Percentiles rank a stretch among this genome's conserved stretches.
Evolutionary conservation across 2,329 filamentous ascomycete genomes (phyloP).

Genomic region (Aureobasidium vineae): DNA sequence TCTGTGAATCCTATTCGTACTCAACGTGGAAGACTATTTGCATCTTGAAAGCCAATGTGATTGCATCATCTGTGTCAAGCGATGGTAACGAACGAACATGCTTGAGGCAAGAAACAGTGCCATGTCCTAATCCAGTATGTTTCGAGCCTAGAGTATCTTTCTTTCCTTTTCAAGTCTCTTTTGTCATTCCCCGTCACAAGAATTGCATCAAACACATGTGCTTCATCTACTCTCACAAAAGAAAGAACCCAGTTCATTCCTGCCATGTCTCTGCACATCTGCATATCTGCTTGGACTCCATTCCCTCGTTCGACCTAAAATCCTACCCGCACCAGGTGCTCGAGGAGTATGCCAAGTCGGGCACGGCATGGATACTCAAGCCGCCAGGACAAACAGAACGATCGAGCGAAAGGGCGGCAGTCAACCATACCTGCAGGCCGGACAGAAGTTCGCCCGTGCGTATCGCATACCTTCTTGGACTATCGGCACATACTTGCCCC

Average conservation of each 20-base stretch:
- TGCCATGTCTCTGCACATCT: too few species aligned
- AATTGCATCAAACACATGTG: neutral
- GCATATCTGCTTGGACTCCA: too few species aligned
- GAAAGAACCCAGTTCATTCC: neutral
- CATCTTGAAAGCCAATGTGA: neutral
- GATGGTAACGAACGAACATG: neutral
- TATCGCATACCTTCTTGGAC: too few species aligned
- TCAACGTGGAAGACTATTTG: neutral
- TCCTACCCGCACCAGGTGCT: too few species aligned
- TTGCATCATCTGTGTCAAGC: neutral
- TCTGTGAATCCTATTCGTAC: neutral
- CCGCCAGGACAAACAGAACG: too few species aligned
- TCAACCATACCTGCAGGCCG: too few species aligned
- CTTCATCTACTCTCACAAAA: neutral
- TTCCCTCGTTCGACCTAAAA: too few species aligned
- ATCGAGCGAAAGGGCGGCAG: too few species aligned
- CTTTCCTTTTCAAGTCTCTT: neutral
- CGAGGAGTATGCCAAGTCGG: too few species aligned
- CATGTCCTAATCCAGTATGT: neutral
- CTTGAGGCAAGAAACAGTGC: neutral
- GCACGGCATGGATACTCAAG: too few species aligned
- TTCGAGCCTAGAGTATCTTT: neutral
- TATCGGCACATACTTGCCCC: too few species aligned
- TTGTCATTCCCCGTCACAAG: neutral
- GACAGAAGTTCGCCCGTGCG: too few species aligned